Base-by-base conservation (phyloP, 2,329 filamentous ascomycete species). In the Sporothrix mexicana region DNA sequence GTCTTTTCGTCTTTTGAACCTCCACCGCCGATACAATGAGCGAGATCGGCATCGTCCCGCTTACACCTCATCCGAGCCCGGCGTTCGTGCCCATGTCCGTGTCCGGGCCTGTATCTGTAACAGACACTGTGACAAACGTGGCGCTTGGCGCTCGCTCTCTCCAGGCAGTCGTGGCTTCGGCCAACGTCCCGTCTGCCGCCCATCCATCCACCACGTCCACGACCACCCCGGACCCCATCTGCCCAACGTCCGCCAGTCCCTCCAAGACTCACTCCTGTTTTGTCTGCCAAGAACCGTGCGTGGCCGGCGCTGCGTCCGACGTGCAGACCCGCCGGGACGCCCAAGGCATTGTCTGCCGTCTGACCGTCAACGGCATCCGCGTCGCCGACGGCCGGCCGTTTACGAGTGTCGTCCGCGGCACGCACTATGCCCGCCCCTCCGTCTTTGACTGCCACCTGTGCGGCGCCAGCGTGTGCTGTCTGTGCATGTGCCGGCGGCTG, bases 351-450 rank as follows among this genome's bases (percentile, higher is more conserved):
- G 47, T 68, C 25, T 51, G 66, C 66, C 47, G 66, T 17, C 47
- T 68, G 25, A 68, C 66, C 23, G 47, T 68, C 66, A 68, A 68
- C 17, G 66, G 66, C 25, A n/a, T 68, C 47, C 66, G 66, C 47
- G 66, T 68, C 17, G 8, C 23, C 2, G 8, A 10, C 30, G 66
- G 47, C 5, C 47, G 12, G 47, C 66, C 66, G 15, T 68, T 13
- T 17, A 68, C 66, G 15, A 53, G 47, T 15, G 25, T 68, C 17
- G 66, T 68, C 15, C 47, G 66, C 23, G 66, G 66, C 47, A 53
- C 47, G 20, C 47, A 53, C 47, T 68, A 68, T 36, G 66, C 66
- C 3, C 66, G 66, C 8, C 66, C 66, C 17, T 53, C 66, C 15
- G 66, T 47, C 0, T 68, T 68, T 53, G 66, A 51, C 17, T 68